phyloP scores from a whole-genome alignment of 768 basidiomycete genomes.

The Boletus vermiculosoides region DNA sequence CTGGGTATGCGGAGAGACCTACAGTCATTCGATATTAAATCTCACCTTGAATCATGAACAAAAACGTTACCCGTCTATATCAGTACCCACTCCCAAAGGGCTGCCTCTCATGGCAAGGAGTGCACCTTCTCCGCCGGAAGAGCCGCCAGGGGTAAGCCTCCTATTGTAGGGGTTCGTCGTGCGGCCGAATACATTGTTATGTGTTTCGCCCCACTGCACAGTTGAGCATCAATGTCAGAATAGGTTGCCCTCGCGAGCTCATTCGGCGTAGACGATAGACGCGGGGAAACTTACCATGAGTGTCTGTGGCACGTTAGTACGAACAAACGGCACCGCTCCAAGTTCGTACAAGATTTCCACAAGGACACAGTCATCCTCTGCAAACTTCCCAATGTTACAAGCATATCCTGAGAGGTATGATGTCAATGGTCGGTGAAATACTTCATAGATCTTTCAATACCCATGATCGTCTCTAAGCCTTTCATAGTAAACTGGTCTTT shows the following conservation, averaged over 20 bases:
- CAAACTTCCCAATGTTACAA: slow-evolving; percentile 55
- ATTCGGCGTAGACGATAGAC: not conserved
- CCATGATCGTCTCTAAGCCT: slow-evolving; percentile 61
- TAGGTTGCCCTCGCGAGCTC: not conserved
- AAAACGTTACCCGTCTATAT: slow-evolving; percentile 64
- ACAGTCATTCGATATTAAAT: not conserved
- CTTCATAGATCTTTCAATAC: slow-evolving; percentile 20
- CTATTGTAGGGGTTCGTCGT: slow-evolving; percentile 78
- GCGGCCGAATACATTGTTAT: slow-evolving; percentile 77
- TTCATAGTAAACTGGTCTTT: slow-evolving; percentile 59
- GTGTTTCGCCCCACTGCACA: slow-evolving; percentile 71
- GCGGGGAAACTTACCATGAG: slow-evolving; percentile 51
- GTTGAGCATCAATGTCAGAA: not conserved
- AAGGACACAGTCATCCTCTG: slow-evolving; percentile 60
- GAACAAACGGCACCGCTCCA: slow-evolving; percentile 73
- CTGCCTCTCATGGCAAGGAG: slow-evolving; percentile 54
- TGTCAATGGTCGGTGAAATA: not conserved
- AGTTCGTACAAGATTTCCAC: slow-evolving; percentile 61
- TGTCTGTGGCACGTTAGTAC: slow-evolving; percentile 76
- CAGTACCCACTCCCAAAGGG: slow-evolving; percentile 70
- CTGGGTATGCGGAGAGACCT: slow-evolving; percentile 76
- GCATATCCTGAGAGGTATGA: slow-evolving; percentile 42
- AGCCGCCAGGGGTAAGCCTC: slow-evolving; percentile 72
- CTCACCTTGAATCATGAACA: not conserved
- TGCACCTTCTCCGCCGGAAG: slow-evolving; percentile 86